Conservation (phyloP, 2,329 filamentous ascomycete genomes). For the Exserohilum turcica region DNA sequence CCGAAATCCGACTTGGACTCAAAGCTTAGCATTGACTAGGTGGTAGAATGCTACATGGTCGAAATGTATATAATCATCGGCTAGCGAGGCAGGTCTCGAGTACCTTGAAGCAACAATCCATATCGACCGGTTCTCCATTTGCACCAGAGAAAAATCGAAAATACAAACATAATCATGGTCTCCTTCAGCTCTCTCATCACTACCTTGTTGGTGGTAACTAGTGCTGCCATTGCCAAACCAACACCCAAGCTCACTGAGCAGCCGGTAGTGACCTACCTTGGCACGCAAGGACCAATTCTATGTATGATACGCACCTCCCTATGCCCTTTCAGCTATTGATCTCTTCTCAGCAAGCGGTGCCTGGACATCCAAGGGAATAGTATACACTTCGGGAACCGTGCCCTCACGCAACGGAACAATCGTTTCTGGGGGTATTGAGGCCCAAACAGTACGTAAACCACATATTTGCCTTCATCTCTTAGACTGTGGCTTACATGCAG, state of each 20-base stretch:
- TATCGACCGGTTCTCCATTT: background rate
- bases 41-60: background rate
- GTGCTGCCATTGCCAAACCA: slow-evolving; percentile 22
- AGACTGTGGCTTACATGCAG: background rate
- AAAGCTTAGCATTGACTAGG: background rate
- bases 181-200: slow-evolving; percentile 28
- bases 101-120: background rate
- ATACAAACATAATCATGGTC: slow-evolving; percentile 24
- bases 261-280: slow-evolving; percentile 39
- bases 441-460: slow-evolving; percentile 25
- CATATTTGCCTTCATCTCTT: background rate
- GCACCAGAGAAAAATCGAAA: too few relatives aligned
- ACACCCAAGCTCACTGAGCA: slow-evolving; percentile 30
- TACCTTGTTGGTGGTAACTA: slow-evolving; percentile 21
- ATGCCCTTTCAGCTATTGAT: background rate
- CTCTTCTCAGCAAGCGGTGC: slow-evolving; percentile 29
- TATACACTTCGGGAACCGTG: slow-evolving; percentile 40
- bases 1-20: background rate
- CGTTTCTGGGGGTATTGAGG: slow-evolving; percentile 31
- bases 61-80: slow-evolving; percentile 1
- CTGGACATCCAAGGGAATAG: slow-evolving; percentile 39
- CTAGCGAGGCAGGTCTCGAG: background rate
- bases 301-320: slow-evolving; percentile 13
- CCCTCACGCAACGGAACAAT: slow-evolving; percentile 37
- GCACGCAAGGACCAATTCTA: slow-evolving; percentile 38